Conservation (phyloP, 495 filamentous ascomycete species). For the Eremomyces bilateralis region DNA sequence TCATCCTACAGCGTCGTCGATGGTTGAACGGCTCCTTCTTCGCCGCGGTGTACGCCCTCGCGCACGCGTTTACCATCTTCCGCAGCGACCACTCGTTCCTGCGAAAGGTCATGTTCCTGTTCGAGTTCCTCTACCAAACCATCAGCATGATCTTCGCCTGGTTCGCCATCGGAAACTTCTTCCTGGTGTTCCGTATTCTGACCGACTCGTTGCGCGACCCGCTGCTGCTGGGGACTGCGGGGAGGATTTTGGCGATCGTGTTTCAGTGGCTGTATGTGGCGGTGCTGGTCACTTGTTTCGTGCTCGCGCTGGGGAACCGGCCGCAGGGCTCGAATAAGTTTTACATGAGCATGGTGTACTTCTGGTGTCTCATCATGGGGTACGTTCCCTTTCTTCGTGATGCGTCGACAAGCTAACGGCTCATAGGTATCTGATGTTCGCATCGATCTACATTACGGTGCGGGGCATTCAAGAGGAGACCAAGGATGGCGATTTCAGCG, state of each 20-base stretch:
- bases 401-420: too few relatives aligned
- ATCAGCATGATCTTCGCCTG: constrained; percentile 96
- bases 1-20: constrained; percentile 87
- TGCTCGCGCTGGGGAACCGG: constrained; percentile 83
- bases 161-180: constrained; percentile 99
- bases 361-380: constrained; percentile 91
- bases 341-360: constrained; percentile 92
- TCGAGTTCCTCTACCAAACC: constrained; percentile 88
- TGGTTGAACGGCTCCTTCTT: constrained; percentile 99
- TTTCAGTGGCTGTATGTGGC: constrained; percentile 95
- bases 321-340: constrained; percentile 84
- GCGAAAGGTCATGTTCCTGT: constrained; percentile 67
- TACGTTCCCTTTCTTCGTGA: too few relatives aligned
- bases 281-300: constrained; percentile 82
- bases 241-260: constrained; percentile 61
- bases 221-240: constrained; percentile 47
- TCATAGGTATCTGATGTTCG: constrained; percentile 70
- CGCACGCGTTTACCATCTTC: constrained; percentile 87
- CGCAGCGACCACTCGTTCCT: constrained; percentile 73
- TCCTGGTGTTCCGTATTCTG: constrained; percentile 94
- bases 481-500: constrained; percentile 30
- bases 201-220: constrained; percentile 56
- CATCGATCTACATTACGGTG: constrained; percentile 87
- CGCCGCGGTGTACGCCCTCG: constrained; percentile 85
- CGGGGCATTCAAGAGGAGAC: constrained; percentile 54